Evolutionary conservation across 2,329 filamentous ascomycete genomes (phyloP), one percentile per base, ranked within the genome.

Genomic region (Fusarium liriodendri): DNA sequence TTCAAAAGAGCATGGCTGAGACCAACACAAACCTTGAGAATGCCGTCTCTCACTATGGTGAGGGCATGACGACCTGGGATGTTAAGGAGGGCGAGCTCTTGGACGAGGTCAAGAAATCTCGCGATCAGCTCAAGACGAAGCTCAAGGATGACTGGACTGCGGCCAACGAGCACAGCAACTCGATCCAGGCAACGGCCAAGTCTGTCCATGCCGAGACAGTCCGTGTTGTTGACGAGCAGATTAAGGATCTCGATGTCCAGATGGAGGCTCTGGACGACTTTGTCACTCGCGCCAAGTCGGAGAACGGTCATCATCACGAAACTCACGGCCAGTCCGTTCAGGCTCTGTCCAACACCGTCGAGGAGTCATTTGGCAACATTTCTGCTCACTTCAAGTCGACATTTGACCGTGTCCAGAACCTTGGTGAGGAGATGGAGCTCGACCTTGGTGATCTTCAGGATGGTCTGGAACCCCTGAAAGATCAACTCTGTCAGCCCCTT

Each of bases 211-310:
- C 93, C 37, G 94, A 97, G 83, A 98, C 96, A 0, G 91, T 98
- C 33, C 92, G 92, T 8, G 96, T 97, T 67, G 95, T 98, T 14
- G 94, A 96, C 78, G 92, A 93, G 66, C 97, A 99, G 83, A 94
- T 97, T 84, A 89, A 90, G 65, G 94, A 97, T 75, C 93, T 99
- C 79, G 92, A 94, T 70, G 89, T 88, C n/a, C 95, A 98, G 82
- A 95, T 99, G 89, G 90, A 92, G 66, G 94, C 94, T 1, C 88
- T 99, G 9, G 96, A 98, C 78, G 94, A 96, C 74, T 98, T 98
- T 77, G 95, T 98, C 42, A 89, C 92, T 35, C 91, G 94, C 35
- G 95, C 97, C 59, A 91, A 92, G 69, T 90, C 89, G 2, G 93
- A 97, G 78, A 98, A 98, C 80, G 90, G 92, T 33, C 86, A 87